Conservation (phyloP, 2,329 filamentous ascomycete genomes). For the Exophiala sp. region DNA sequence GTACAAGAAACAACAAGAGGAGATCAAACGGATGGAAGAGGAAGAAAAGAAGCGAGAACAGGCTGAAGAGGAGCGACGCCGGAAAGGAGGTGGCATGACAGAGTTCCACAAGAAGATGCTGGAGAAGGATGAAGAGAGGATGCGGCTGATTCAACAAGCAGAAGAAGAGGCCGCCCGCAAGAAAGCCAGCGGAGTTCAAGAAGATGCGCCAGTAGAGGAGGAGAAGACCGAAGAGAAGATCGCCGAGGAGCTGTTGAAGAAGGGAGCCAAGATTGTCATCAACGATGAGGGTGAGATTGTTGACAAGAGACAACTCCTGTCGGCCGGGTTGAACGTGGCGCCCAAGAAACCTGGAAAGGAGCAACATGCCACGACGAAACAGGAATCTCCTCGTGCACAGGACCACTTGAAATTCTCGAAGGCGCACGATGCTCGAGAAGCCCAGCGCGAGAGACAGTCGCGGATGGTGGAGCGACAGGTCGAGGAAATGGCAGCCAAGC, state of each 20-base stretch:
- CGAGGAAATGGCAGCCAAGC: constrained; percentile 50
- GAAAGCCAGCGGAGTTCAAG: constrained; percentile 34
- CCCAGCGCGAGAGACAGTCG: constrained; percentile 51
- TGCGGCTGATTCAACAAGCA: constrained; percentile 52
- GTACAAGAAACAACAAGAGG: constrained; percentile 60
- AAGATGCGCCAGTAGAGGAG: constrained; percentile 30
- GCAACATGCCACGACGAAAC: constrained; percentile 7
- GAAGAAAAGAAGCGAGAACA: constrained; percentile 52
- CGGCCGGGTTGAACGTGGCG: constrained; percentile 56
- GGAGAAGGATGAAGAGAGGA: constrained; percentile 51
- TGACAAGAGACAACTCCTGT: constrained; percentile 58
- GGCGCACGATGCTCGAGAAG: constrained; percentile 37
- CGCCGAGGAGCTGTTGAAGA: constrained; percentile 50
- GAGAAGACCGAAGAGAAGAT: constrained; percentile 48
- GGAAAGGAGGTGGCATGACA: constrained; percentile 47
- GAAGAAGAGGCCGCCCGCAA: constrained; percentile 36
- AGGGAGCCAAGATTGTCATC: constrained; percentile 49
- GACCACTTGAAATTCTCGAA: constrained; percentile 28
- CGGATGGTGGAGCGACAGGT: constrained; percentile 57
- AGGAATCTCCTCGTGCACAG: constrained; percentile 8
- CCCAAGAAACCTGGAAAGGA: constrained; percentile 43
- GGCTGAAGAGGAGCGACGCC: constrained; percentile 47
- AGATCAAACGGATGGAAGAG: constrained; percentile 51
- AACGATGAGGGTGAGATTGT: constrained; percentile 61
- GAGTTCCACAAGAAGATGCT: constrained; percentile 58